Evolutionary conservation across 2,329 filamentous ascomycete species (phyloP).

Genomic region (Cercospora janseana): DNA sequence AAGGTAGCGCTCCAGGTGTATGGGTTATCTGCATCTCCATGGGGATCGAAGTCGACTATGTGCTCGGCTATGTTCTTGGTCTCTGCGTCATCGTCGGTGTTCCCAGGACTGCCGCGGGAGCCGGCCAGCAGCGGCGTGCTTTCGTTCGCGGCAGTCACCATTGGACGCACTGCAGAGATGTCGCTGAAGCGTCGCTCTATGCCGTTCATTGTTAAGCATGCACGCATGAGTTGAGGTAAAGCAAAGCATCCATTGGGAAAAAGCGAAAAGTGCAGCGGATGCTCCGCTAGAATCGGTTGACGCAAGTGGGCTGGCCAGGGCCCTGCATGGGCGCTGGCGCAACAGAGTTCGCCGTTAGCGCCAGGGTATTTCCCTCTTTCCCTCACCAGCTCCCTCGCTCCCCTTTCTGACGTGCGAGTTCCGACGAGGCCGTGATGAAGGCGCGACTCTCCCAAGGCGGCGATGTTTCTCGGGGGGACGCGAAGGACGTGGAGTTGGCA

Average conservation of each 20-base stretch:
- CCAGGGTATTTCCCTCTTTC: not conserved
- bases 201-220: not conserved
- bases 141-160: slow-evolving; percentile 11
- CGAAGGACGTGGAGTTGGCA: too few species aligned
- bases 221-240: not conserved
- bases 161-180: not conserved
- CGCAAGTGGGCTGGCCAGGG: not conserved
- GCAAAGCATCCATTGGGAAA: slow-evolving; percentile 1
- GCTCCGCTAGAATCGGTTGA: slow-evolving; percentile 2
- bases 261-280: slow-evolving; percentile 1
- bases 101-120: not conserved
- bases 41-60: slow-evolving; percentile 48
- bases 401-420: not conserved
- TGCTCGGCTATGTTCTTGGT: slow-evolving; percentile 39
- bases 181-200: not conserved
- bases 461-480: too few species aligned
- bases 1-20: slow-evolving; percentile 50
- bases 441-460: too few species aligned
- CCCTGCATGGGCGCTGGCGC: slow-evolving; percentile 1
- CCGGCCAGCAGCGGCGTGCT: slow-evolving; percentile 21
- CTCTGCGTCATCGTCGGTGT: slow-evolving; percentile 17
- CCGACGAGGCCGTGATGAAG: too few species aligned
- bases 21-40: slow-evolving; percentile 52
- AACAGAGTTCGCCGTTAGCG: slow-evolving; percentile 4
- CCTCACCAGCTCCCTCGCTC: not conserved